Percentiles rank a stretch among this genome's conserved stretches.
phyloP scores from a whole-genome alignment of 306 rosid genomes.

The Purshia tridentata region DNA sequence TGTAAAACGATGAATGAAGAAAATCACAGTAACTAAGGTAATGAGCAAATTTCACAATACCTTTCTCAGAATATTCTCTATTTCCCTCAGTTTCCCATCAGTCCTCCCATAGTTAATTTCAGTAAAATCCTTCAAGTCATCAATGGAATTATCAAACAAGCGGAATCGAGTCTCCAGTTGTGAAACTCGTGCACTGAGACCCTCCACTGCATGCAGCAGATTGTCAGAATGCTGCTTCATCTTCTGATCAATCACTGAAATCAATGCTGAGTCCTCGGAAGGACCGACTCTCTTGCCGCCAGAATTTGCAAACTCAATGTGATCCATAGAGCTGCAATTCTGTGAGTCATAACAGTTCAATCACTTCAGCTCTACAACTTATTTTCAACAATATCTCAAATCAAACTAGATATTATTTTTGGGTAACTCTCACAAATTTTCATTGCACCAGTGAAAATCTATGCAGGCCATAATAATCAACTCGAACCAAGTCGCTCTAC shows the following conservation, averaged over 20 bases:
- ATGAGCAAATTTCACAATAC: slow-evolving; percentile 2
- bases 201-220: slow-evolving; percentile 29
- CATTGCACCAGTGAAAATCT: too few species aligned
- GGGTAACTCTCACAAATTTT: too few species aligned
- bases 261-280: slow-evolving; percentile 5
- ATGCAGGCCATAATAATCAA: too few species aligned
- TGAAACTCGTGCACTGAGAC: slow-evolving; percentile 31
- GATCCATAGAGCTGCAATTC: slow-evolving; percentile 12
- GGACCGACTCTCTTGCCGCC: neutral
- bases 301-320: neutral
- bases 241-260: slow-evolving; percentile 30
- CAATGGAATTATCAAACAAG: slow-evolving; percentile 31
- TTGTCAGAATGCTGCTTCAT: slow-evolving; percentile 29
- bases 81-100: slow-evolving; percentile 32
- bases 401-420: too few species aligned
- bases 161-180: slow-evolving; percentile 38
- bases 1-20: too few species aligned
- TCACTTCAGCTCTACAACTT: slow-evolving; percentile 3
- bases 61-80: slow-evolving; percentile 33
- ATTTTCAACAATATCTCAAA: neutral
- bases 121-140: slow-evolving; percentile 31
- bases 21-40: too few species aligned
- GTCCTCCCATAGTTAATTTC: slow-evolving; percentile 27
- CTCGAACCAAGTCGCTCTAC: too few species aligned
- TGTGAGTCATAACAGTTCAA: slow-evolving; percentile 8